Base-by-base conservation (phyloP, 2,329 filamentous ascomycete genomes). In the Daldinia sp. region DNA sequence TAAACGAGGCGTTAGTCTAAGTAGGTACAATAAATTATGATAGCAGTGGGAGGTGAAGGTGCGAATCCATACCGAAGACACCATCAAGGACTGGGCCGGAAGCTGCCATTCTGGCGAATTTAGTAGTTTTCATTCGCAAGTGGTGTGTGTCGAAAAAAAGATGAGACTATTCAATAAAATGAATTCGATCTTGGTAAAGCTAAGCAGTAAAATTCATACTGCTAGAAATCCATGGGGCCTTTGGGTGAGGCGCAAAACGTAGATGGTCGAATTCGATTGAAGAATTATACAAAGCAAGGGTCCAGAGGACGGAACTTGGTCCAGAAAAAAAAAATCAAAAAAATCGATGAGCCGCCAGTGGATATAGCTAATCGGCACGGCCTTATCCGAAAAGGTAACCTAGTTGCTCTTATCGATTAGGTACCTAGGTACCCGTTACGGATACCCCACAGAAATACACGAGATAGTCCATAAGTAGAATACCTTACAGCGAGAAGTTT, bases 71-170 rank as follows among this genome's bases (percentile, higher is more conserved):
- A 87, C 85, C 84, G 71, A 87, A 86, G 69, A 86, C 80, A 76
- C 85, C 85, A 71, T 87, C 85, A 57, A 84, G 77, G 70, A 84
- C 77, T 68, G 78, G 64, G 58, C 69, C 77, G 68, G 83, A 79
- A 68, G 81, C 78, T 62, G 83, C 83, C 85, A 87, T 87, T 74
- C 77, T 85, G 56, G 80, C 43, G 29, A 74, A 48, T 47, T 61
- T 70, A 51, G 57, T 47, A n/a, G 66, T 13, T 64, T 64, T 73
- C 78, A 80, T 79, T 58, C 72, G 73, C 32, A 37, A 51, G 32
- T 35, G 43, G 23, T 21, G 37, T 15, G 39, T 49, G 21, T 60
- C 6, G 53, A 27, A 21, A 25, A 45, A 56, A 48, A 61, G 41
- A 48, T 43, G 51, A 30, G 50, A 29, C 21, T 45, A 64, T 55